Conservation (phyloP, 441 rosid species). For the Adansonia madagascariensis region DNA sequence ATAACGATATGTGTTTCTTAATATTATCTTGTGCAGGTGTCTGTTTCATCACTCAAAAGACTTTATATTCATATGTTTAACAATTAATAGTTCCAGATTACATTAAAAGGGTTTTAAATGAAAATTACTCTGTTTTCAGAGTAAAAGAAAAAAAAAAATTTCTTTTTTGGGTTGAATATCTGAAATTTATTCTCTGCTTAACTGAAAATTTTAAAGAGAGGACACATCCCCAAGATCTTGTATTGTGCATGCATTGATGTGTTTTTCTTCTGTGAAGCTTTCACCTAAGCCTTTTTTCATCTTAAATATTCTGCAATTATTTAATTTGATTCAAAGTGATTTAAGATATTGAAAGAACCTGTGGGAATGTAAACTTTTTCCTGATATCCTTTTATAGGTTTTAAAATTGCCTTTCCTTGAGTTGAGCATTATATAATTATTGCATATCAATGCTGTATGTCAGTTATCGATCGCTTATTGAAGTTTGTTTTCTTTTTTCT, state of each 20-base stretch:
- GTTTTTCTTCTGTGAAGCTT: background rate
- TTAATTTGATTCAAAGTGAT: background rate
- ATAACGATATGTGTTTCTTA: background rate
- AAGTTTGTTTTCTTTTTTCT: background rate
- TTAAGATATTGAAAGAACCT: background rate
- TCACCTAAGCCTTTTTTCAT: background rate
- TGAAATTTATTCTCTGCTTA: background rate
- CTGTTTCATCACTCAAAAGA: background rate
- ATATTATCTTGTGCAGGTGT: background rate
- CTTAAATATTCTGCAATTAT: background rate
- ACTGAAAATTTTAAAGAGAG: background rate
- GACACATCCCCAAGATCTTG: background rate
- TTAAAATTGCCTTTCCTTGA: background rate
- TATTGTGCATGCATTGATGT: background rate
- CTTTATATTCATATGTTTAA: background rate
- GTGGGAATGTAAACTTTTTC: background rate
- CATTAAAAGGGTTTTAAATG: background rate
- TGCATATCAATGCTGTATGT: background rate
- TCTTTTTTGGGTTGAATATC: background rate
- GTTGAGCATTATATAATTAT: background rate
- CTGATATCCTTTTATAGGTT: background rate
- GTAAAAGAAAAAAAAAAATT: background rate
- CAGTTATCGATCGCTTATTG: background rate
- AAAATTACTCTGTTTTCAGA: too few species aligned
- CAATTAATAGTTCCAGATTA: slow-evolving; percentile 6